Evolutionary conservation across 371 early-diverging fungal species (phyloP).

Genomic region (Rhizopus arrhizus): DNA sequence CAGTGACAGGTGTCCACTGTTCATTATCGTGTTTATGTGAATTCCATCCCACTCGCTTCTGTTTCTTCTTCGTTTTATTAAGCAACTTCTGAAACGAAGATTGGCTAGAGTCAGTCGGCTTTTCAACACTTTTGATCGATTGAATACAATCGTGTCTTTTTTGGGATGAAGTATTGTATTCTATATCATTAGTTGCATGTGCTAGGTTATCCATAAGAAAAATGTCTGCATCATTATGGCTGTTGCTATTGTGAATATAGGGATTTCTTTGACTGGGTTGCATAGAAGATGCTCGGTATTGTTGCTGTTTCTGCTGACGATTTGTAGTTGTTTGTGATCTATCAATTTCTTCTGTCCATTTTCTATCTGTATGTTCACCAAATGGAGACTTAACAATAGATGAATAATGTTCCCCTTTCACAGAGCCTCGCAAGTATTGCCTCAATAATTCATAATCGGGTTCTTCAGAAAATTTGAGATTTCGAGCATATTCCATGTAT

Average conservation of each 20-base stretch:
- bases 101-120: neutral
- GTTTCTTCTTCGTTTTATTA: constrained; percentile 12
- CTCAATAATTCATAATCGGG: constrained; percentile 85
- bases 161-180: neutral
- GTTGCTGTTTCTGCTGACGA: neutral
- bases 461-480: constrained; percentile 83
- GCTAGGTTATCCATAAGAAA: neutral
- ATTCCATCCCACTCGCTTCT: constrained; percentile 35
- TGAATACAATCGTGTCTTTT: neutral
- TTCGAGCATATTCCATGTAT: constrained; percentile 74
- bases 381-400: constrained; percentile 27
- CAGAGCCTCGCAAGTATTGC: constrained; percentile 39
- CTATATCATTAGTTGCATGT: neutral
- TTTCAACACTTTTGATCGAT: neutral
- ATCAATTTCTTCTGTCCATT: constrained; percentile 21
- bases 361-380: constrained; percentile 30
- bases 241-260: neutral
- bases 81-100: constrained; percentile 12
- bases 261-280: neutral
- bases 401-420: constrained; percentile 32
- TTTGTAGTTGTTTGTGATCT: neutral
- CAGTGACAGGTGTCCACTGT: constrained; percentile 29
- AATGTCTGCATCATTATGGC: neutral
- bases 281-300: neutral
- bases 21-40: constrained; percentile 33